phyloP scores from a whole-genome alignment of 2,329 filamentous ascomycete species.

The Biscogniauxia sp. region DNA sequence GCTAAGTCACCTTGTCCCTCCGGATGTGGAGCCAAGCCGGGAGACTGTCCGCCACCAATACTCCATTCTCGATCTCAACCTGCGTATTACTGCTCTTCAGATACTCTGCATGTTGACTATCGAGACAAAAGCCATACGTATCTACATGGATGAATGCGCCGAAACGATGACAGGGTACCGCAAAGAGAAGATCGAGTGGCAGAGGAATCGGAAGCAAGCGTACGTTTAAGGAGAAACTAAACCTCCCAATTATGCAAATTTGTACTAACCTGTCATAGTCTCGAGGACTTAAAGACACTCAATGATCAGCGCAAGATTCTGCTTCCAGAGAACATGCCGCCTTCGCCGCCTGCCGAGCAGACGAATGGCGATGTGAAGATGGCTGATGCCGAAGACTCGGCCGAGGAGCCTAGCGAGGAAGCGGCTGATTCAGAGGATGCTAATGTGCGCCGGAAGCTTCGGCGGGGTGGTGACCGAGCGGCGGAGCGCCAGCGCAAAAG shows the following conservation, averaged over 20 bases:
- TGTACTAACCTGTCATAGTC: constrained; percentile 43
- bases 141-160: constrained; percentile 87
- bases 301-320: constrained; percentile 73
- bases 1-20: constrained; percentile 75
- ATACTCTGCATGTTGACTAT: constrained; percentile 83
- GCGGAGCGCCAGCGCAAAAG: constrained; percentile 75
- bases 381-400: constrained; percentile 62
- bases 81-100: constrained; percentile 76
- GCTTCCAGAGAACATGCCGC: constrained; percentile 68
- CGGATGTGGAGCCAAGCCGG: constrained; percentile 69
- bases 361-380: constrained; percentile 59
- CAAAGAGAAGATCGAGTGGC: constrained; percentile 93
- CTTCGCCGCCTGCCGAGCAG: constrained; percentile 52
- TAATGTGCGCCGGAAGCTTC: constrained; percentile 47
- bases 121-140: constrained; percentile 80
- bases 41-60: constrained; percentile 75
- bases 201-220: constrained; percentile 70
- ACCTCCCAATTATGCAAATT: not conserved
- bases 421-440: constrained; percentile 68
- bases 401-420: constrained; percentile 57
- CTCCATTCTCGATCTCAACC: constrained; percentile 74
- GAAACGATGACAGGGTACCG: constrained; percentile 92
- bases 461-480: constrained; percentile 65
- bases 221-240: constrained; percentile 39
- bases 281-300: constrained; percentile 68